Conservation (phyloP, 768 basidiomycete genomes). For the Ramaria sp. region DNA sequence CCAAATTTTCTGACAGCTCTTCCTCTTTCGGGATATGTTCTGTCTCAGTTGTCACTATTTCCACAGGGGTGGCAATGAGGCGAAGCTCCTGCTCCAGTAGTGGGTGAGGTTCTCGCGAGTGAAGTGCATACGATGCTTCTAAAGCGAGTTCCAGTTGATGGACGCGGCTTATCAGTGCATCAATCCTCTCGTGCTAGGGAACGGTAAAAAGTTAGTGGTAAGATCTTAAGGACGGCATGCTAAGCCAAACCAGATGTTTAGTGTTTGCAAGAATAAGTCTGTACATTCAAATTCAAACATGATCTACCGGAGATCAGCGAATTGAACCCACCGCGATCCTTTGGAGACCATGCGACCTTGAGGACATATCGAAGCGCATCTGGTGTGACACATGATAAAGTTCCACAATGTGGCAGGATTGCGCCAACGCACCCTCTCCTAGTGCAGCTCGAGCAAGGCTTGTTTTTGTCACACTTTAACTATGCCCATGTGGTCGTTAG, state of each 20-base stretch:
- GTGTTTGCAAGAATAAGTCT: slow-evolving; percentile 14
- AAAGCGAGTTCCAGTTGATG: slow-evolving; percentile 63
- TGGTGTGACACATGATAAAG: neutral
- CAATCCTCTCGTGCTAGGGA: slow-evolving; percentile 50
- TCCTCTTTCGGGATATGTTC: slow-evolving; percentile 24
- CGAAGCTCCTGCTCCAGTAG: slow-evolving; percentile 50
- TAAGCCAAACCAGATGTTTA: slow-evolving; percentile 10
- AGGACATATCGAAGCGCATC: slow-evolving; percentile 6
- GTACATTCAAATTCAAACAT: neutral
- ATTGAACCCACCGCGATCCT: neutral
- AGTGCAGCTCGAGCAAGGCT: too few relatives aligned
- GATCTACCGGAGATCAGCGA: neutral
- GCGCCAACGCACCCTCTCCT: slow-evolving; percentile 2
- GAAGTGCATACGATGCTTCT: slow-evolving; percentile 34
- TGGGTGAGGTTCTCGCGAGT: slow-evolving; percentile 42
- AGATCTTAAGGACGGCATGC: neutral
- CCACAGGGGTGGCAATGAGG: slow-evolving; percentile 53
- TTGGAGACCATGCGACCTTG: slow-evolving; percentile 3
- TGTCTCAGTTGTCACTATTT: slow-evolving; percentile 18
- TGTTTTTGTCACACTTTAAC: slow-evolving; percentile 23
- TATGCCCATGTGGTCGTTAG: neutral
- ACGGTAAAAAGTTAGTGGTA: neutral
- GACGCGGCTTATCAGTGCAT: slow-evolving; percentile 45
- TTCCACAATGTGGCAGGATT: neutral
- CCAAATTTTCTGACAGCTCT: slow-evolving; percentile 39